A percentile compares a stretch with the other conserved stretches of the same genome.
Conservation (phyloP, 805 yeast species). For the Candida lessepsii region DNA sequence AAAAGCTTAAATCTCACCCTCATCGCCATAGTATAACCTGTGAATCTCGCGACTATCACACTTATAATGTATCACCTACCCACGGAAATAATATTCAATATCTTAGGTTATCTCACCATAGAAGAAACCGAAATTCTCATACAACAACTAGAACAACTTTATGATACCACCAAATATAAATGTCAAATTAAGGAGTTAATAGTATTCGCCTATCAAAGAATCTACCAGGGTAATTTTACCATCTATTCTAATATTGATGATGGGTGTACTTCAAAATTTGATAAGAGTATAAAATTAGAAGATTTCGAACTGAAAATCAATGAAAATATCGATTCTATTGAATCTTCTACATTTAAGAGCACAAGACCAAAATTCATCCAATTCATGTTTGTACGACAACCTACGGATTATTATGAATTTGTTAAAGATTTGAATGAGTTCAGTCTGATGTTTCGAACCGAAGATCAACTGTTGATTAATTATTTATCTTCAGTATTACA, state of each 20-base stretch:
- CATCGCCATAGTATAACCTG: too few species aligned
- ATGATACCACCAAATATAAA: neutral
- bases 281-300: conserved; percentile 15
- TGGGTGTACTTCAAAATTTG: conserved; percentile 8
- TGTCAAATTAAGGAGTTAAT: conserved; percentile 8
- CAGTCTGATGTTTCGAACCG: conserved; percentile 18
- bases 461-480: conserved; percentile 10
- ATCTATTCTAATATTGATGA: conserved; percentile 14
- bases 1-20: too few species aligned
- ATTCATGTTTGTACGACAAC: conserved; percentile 21
- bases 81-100: conserved; percentile 7
- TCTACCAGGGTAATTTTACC: conserved; percentile 19
- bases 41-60: too few species aligned
- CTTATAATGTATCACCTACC: conserved; percentile 8
- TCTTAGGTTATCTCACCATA: conserved; percentile 10
- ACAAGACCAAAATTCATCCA: conserved; percentile 23
- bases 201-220: conserved; percentile 19
- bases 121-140: conserved; percentile 12
- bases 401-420: conserved; percentile 23
- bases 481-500: conserved; percentile 20
- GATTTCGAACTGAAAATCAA: conserved; percentile 16
- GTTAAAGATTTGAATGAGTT: conserved; percentile 21
- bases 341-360: conserved; percentile 12
- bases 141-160: neutral
- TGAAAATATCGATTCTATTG: conserved; percentile 4